Evolutionary conservation across 2,329 filamentous ascomycete species (phyloP).

Genomic region (Clarireedia sp.): DNA sequence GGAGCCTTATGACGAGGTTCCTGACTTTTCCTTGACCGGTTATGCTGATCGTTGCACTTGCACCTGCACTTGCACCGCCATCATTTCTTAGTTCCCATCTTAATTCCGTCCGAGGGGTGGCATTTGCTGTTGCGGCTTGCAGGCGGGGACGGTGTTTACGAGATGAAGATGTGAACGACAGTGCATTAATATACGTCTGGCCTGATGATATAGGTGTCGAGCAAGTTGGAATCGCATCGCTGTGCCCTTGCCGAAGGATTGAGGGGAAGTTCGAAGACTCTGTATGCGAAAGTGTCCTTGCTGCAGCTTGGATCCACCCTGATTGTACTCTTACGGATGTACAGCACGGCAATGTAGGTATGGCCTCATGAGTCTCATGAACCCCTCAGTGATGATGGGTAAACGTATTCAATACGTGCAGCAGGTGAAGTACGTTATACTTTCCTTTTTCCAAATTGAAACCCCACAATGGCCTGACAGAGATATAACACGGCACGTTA

Average conservation of each 20-base stretch:
- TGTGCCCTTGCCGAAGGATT: background rate
- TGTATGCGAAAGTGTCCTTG: background rate
- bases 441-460: too few relatives aligned
- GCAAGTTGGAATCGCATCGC: background rate
- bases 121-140: background rate
- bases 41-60: constrained; percentile 5
- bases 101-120: background rate
- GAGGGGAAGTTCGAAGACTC: background rate
- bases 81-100: background rate
- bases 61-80: background rate
- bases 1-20: constrained; percentile 9
- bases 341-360: too few relatives aligned
- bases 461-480: too few relatives aligned
- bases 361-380: too few relatives aligned
- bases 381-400: too few relatives aligned
- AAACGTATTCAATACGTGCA: too few relatives aligned
- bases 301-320: background rate
- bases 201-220: background rate
- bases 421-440: too few relatives aligned
- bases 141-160: background rate
- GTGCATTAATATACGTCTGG: background rate
- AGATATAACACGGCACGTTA: too few relatives aligned
- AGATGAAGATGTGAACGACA: background rate
- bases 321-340: background rate
- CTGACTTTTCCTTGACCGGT: constrained; percentile 2